phyloP scores from a whole-genome alignment of 805 yeast genomes.

The Wickerhamomyces chaumierensis region DNA sequence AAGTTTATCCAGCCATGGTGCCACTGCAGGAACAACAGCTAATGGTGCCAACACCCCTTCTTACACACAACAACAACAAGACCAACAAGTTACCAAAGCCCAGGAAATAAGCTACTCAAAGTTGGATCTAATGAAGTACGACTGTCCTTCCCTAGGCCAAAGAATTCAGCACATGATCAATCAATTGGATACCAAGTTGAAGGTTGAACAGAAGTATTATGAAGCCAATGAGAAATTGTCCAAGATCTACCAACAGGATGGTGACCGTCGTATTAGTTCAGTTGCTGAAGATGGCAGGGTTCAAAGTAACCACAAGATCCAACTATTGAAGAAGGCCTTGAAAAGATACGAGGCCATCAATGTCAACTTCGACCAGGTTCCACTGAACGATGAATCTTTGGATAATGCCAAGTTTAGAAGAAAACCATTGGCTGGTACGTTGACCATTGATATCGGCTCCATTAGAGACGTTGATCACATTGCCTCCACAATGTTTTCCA shows the following conservation, averaged over 20 bases:
- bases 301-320: conserved; percentile 80
- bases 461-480: conserved; percentile 89
- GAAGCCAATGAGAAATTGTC: conserved; percentile 87
- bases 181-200: conserved; percentile 85
- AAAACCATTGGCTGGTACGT: conserved; percentile 73
- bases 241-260: conserved; percentile 78
- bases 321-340: conserved; percentile 68
- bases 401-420: conserved; percentile 67
- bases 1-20: not conserved
- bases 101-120: conserved; percentile 39
- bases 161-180: conserved; percentile 92
- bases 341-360: conserved; percentile 87
- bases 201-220: conserved; percentile 87
- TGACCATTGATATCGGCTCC: conserved; percentile 62
- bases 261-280: conserved; percentile 73
- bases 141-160: conserved; percentile 90
- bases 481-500: conserved; percentile 68
- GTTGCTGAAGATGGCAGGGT: conserved; percentile 83
- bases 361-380: conserved; percentile 50
- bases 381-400: conserved; percentile 47
- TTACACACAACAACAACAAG: too few relatives aligned
- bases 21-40: not conserved
- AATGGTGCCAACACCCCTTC: not conserved
- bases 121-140: conserved; percentile 78
- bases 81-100: conserved; percentile 12